Base-by-base conservation (phyloP, 805 yeast genomes). In the Candida maltosa region DNA sequence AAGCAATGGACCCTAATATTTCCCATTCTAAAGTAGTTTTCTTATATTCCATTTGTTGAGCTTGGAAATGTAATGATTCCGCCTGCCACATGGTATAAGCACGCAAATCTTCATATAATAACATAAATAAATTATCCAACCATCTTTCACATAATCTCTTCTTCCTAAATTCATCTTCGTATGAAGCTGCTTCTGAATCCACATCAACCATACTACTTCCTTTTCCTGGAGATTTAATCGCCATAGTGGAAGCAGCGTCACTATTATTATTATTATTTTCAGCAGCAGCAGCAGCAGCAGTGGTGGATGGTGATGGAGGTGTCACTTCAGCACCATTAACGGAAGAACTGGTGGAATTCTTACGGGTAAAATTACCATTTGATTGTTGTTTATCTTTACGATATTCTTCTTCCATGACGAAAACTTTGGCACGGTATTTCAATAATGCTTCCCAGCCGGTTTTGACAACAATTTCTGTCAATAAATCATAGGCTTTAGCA, bases 31-130 rank as follows among this genome's bases (percentile, higher is more conserved):
- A 64, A 0, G 96, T 80, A 19, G 82, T 66, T 53, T 86, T 88
- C 48, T 76, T 78, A 56, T 83, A 84, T 28, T 78, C 80, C 56
- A 87, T 70, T 58, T 87, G 86, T 56, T 87, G 95, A 5, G 94
- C 87, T 57, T 84, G 88, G 62, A 84, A 83, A 59, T 91, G 96
- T 42, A 88, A 76, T 46, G 75, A 74, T 56, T 93, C 96, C 0
- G 96, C 88, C 56, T 88, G 89, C 93, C 96, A 91, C 72, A 87
- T 75, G 1, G 96, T 87, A 56, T 85, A 91, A 1, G 86, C 79
- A 51, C 84, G 70, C 49, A 85, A 69, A 53, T 85, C 95, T 48
- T 80, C 87, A 49, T 80, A 80, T 24, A 80, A 56, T 6, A 80
- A 52, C 84, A 80, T 78, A 52, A 80, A 80, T 40, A 80, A 56